Percentiles rank a stretch among this genome's conserved stretches.
These are phyloP conservation scores for Solanum corneliomulleri DNA, from an alignment of 257 asterid genomes.

Conservation along the genomic window DNA sequence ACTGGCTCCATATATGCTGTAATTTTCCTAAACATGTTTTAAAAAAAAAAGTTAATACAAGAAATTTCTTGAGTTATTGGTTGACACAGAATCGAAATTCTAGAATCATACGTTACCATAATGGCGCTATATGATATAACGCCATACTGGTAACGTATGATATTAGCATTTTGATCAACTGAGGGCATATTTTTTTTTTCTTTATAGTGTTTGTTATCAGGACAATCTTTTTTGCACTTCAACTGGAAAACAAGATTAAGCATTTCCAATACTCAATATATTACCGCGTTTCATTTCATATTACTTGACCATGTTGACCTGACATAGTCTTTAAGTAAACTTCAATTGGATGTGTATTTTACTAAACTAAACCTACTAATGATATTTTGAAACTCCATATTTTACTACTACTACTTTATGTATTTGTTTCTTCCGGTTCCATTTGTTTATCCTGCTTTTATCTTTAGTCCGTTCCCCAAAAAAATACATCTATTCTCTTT, in stretches of 20 bases:
- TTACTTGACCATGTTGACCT: neutral
- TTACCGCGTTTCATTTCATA: too few relatives aligned
- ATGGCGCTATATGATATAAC: neutral
- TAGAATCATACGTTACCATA: neutral
- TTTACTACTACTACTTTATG: too few relatives aligned
- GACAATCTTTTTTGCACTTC: neutral
- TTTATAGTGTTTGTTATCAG: neutral
- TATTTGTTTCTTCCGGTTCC: too few relatives aligned
- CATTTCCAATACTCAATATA: neutral
- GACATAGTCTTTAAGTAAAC: neutral
- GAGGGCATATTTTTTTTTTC: neutral
- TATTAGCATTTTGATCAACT: neutral
- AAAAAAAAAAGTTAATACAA: neutral
- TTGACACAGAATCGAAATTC: neutral
- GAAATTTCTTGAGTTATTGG: neutral
- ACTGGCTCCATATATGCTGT: constrained; percentile 74
- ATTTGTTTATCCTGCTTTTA: neutral
- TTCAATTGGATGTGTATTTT: neutral
- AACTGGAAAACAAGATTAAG: neutral
- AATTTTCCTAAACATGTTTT: constrained; percentile 13
- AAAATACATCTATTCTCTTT: too few relatives aligned
- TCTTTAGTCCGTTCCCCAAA: neutral
- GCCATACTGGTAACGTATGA: neutral
- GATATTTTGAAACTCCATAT: neutral
- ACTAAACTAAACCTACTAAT: neutral